Evolutionary conservation across 2,329 filamentous ascomycete genomes (phyloP), one percentile per base, ranked within the genome.

Genomic region (Calonectria fujianensis): DNA sequence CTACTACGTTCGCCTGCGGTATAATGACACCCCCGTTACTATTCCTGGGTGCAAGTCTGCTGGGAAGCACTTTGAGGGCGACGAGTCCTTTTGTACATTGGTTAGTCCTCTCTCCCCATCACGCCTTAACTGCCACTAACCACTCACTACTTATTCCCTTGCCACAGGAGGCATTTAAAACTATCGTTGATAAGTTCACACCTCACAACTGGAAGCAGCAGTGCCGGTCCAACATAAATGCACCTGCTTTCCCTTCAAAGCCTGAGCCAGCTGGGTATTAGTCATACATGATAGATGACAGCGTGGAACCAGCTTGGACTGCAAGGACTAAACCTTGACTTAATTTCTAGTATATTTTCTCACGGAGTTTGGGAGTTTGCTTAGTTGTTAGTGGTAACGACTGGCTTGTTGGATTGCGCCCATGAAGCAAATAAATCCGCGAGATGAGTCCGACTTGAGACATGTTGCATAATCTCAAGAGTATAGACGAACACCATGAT

Each of bases 11-110:
- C 93, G 97, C 24, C 85, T 99, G 73, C 91, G 96, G 66, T 99
- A 98, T 85, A 99, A 99, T 80, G 97, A 98, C 83, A 89, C 90
- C 69, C 91, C 95, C 4, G 91, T 98, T 82, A 91, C 90, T 18
- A 89, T 99, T 24, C 96, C 96, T 0, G 96, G 95, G 3, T 99
- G 97, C 84, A 92, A 90, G 78, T 85, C 89, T 13, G 85, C 89
- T 0, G 95, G 95, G 9, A 97, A 96, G 75, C 97, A 99, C 85
- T 89, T 98, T 3, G 91, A 95, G 1, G 95, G 95, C 0, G 94
- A 98, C 79, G 93, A 96, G 79, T 94, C 92, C 32, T 96, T 98
- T 82, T 99, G 97, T 86, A 98, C 96, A 0, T 85, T 99, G 80
- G 93, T 94, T 87, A 85, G 91, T 51, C 41, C 18, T 29, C 7